Base-by-base conservation (phyloP, 176 grass and related monocot species). In the Triticum turgidum region DNA sequence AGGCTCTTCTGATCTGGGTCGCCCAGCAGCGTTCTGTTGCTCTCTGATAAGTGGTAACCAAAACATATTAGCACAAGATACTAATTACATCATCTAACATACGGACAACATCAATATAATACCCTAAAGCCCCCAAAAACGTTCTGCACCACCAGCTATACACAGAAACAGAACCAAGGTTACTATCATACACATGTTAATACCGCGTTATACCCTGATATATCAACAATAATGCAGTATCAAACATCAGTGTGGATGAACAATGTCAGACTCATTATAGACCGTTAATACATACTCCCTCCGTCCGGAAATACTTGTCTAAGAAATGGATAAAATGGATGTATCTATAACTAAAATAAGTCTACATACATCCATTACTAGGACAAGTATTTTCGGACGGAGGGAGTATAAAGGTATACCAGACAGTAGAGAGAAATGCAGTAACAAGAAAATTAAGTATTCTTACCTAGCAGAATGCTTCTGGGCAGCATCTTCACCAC, bases 1-100 rank as follows among this genome's bases (percentile, higher is more conserved):
- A 82, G 89, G 83, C 65, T 97, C 89, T 86, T 94, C 91, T 42
- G 89, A 92, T 82, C 85, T 87, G 67, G 86, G 85, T 32, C 65
- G 82, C 5, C 63, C 89, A 86, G 37, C 34, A 72, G 37, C 34
- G 33, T 86, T 80, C 11, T 87, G 91, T 66, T 84, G 94, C 35
- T 92, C 94, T 83, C 91, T 92, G 85, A 66, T 89, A 61, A 75
- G 87, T 92, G 80, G 77, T 85, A 61, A 69, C 21, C 37, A 77
- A 77, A 38, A 52, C 67, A 77, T 42, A 70, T 9, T 61, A 54
- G 65, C 10, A 63, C 3, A 68, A 24, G 52, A 37, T 33, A 76
- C 22, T 73, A 25, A 75, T 11, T 4, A 61, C 65, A 64, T 81
- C 17, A 32, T 32, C 6, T 21, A 81, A 62, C 25, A 61, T 64